A percentile compares a stretch with the other conserved stretches of the same genome.
Evolutionary conservation across 2,329 filamentous ascomycete genomes (phyloP).

Genomic region (Neopestalotiopsis sp.): DNA sequence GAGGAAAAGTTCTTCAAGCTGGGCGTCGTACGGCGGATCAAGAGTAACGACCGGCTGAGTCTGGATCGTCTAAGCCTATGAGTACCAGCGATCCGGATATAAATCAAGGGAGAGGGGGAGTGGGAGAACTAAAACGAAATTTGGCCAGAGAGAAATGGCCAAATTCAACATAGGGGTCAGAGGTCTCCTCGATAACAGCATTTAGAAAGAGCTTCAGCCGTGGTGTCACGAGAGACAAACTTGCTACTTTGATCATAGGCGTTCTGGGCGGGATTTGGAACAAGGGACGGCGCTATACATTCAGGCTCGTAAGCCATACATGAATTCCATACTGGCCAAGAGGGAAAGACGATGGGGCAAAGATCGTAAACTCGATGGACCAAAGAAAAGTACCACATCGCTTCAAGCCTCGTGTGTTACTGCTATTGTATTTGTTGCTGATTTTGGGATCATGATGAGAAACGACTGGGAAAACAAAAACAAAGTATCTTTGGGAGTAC

Average conservation of each 20-base stretch:
- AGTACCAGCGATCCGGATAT: constrained; percentile 28
- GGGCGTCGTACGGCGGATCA: constrained; percentile 74
- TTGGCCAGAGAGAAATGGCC: background rate
- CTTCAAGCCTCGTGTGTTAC: background rate
- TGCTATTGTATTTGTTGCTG: background rate
- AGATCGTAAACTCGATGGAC: background rate
- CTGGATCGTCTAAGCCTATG: constrained; percentile 77
- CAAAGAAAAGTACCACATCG: background rate
- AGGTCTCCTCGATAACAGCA: background rate
- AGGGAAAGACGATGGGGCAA: background rate
- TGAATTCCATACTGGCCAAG: background rate
- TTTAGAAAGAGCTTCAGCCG: background rate
- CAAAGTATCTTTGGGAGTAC: background rate
- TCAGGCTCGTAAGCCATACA: too few species aligned
- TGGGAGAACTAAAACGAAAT: background rate
- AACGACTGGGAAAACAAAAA: background rate
- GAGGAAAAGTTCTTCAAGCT: constrained; percentile 84
- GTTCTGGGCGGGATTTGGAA: too few species aligned
- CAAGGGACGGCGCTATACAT: too few species aligned
- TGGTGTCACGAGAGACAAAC: too few species aligned
- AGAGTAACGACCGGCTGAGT: constrained; percentile 77
- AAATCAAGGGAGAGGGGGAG: background rate
- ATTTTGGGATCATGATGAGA: background rate
- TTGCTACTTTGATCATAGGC: too few species aligned
- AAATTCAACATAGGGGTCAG: too few species aligned